Percentiles rank a stretch among this genome's conserved stretches.
Conservation (phyloP, 2,329 filamentous ascomycete species). For the Fusarium sp. region DNA sequence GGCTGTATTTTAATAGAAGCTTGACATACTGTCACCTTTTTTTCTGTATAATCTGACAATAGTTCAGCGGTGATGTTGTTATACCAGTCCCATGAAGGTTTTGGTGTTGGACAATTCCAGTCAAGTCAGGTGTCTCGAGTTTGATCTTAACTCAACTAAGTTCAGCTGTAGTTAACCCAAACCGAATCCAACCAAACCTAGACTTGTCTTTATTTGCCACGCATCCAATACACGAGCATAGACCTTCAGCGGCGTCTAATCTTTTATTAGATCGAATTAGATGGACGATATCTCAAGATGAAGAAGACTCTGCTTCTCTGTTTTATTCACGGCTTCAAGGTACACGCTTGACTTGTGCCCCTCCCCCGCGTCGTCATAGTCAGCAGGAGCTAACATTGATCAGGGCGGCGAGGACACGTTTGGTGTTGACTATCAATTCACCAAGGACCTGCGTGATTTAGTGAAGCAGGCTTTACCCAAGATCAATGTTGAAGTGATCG, state of each 20-base stretch:
- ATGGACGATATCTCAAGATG: constrained; percentile 49
- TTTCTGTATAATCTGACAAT: not conserved
- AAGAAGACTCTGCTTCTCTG: constrained; percentile 86
- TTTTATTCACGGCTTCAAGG: constrained; percentile 93
- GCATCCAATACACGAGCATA: constrained; percentile 12
- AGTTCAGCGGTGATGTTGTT: not conserved
- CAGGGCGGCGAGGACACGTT: constrained; percentile 84
- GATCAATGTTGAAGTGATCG: constrained; percentile 74
- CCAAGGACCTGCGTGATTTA: constrained; percentile 77
- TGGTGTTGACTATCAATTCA: constrained; percentile 74
- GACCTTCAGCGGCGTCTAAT: not conserved
- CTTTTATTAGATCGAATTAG: constrained; percentile 1
- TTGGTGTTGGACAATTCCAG: constrained; percentile 1
- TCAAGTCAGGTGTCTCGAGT: constrained; percentile 30
- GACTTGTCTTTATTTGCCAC: constrained; percentile 30
- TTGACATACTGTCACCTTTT: constrained; percentile 45
- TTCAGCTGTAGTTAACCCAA: constrained; percentile 3
- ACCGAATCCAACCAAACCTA: constrained; percentile 6
- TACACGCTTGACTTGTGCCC: constrained; percentile 49
- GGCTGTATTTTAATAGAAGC: constrained; percentile 62
- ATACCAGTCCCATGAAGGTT: not conserved
- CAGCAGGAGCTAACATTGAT: constrained; percentile 23
- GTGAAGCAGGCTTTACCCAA: constrained; percentile 77
- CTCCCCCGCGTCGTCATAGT: constrained; percentile 18
- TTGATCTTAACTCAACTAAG: constrained; percentile 17